Conservation (phyloP, 1,284 basidiomycete genomes). For the Ganoderma sp. region DNA sequence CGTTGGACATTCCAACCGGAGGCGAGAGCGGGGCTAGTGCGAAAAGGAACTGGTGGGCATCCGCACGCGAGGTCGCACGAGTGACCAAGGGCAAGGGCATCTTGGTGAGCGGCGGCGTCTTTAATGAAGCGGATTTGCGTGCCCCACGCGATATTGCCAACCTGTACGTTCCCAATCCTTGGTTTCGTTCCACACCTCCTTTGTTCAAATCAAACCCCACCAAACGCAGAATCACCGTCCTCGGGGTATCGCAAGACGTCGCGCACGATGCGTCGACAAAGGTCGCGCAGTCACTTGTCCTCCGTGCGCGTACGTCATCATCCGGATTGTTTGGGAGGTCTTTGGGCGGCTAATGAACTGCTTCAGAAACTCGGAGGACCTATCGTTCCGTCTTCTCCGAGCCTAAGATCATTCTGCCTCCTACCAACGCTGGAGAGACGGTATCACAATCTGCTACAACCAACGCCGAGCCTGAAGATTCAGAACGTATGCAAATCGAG, state of each 20-base stretch:
- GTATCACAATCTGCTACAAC: background rate
- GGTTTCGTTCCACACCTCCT: background rate
- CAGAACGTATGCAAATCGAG: background rate
- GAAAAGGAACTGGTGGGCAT: slow-evolving; percentile 84
- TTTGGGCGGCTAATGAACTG: slow-evolving; percentile 7
- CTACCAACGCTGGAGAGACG: background rate
- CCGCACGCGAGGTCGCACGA: slow-evolving; percentile 71
- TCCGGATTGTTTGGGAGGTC: background rate
- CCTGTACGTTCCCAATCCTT: slow-evolving; percentile 54
- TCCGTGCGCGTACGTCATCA: slow-evolving; percentile 71
- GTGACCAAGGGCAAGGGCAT: slow-evolving; percentile 80
- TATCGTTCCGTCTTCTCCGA: slow-evolving; percentile 78
- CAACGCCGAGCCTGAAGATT: background rate
- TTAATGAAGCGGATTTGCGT: slow-evolving; percentile 62
- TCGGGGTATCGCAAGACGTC: slow-evolving; percentile 69
- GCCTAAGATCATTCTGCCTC: slow-evolving; percentile 65
- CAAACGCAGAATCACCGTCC: slow-evolving; percentile 55
- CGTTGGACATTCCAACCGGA: slow-evolving; percentile 51
- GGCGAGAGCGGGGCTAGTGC: slow-evolving; percentile 58
- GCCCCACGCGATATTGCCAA: slow-evolving; percentile 76
- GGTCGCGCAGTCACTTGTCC: slow-evolving; percentile 66
- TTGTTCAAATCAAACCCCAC: slow-evolving; percentile 1
- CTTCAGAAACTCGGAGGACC: slow-evolving; percentile 57
- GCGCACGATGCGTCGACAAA: slow-evolving; percentile 67
- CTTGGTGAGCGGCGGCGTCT: slow-evolving; percentile 69